Conservation (phyloP, 2,329 filamentous ascomycete species). For the Aspergillus intermedius region DNA sequence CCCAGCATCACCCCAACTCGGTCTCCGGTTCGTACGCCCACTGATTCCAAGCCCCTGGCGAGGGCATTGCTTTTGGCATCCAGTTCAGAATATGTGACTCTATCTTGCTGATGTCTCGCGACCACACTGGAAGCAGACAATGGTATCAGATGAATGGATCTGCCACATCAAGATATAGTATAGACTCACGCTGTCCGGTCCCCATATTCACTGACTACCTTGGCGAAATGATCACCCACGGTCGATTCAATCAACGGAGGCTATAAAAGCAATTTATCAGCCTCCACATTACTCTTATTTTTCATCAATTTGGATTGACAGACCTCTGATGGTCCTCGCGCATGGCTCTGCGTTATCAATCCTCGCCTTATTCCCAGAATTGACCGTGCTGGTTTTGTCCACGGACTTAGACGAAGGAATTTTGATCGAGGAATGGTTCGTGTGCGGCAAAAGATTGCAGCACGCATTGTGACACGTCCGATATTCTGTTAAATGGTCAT, state of each 20-base stretch:
- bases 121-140: conserved; percentile 41
- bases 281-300: not conserved
- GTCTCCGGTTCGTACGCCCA: conserved; percentile 74
- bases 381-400: not conserved
- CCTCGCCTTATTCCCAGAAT: conserved; percentile 4
- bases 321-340: conserved; percentile 26
- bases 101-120: conserved; percentile 55
- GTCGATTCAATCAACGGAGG: conserved; percentile 44
- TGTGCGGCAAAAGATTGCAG: not conserved
- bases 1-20: conserved; percentile 80
- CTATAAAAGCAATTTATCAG: conserved; percentile 13
- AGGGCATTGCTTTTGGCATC: conserved; percentile 70
- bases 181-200: conserved; percentile 47
- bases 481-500: not conserved
- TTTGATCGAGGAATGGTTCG: not conserved
- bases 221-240: conserved; percentile 41
- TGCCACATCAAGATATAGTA: not conserved
- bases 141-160: not conserved
- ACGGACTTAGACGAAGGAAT: not conserved
- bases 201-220: conserved; percentile 38
- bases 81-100: conserved; percentile 67
- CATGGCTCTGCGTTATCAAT: conserved; percentile 23
- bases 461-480: not conserved
- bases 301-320: not conserved
- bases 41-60: conserved; percentile 60